Base-by-base conservation (phyloP, 1,139 yeast species). In the Taiozyma sp. region DNA sequence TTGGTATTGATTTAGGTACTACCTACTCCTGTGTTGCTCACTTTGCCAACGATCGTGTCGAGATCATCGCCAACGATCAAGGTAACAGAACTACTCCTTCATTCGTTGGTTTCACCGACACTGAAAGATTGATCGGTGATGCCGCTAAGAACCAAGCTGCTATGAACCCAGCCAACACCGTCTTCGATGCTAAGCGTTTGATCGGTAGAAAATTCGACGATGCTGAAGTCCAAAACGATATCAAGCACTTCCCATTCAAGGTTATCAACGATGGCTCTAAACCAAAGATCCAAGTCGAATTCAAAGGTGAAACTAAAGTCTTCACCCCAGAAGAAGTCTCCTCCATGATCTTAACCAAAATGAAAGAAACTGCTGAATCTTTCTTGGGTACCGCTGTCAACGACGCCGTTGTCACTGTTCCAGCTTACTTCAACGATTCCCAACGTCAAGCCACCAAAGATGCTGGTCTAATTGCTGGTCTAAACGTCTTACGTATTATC, bases 71-170 rank as follows among this genome's bases (percentile, higher is more conserved):
- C 75, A 92, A 92, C 80, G 97, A 92, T 76, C 97, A 92, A 84
- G 98, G 98, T 87, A 91, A 91, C 93, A 91, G 98, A 84, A 95
- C 92, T 71, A 92, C 98, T 65, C 98, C 98, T 70, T 92, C 97
- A 63, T 92, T 90, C 80, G 97, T 92, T 70, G 98, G 96, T 67
- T 92, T 92, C 90, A 90, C 96, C 69, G 91, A 87, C 74, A 90
- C 90, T 76, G 98, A 92, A 83, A 88, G 98, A 84, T 84, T 92
- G 72, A 90, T 92, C 70, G 98, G 98, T 83, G 97, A 92, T 78
- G 97, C 97, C 71, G 98, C 98, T 71, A 92, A 92, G 90, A 92
- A 92, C 78, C 98, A 92, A 80, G 97, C 97, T 70, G 97, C 97
- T 71, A 81, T 91, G 80, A 92, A 92, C 90, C 97, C 97, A 75